A percentile compares a stretch with the other conserved stretches of the same genome.
phyloP scores from a whole-genome alignment of 306 rosid species.

The Arachis hypogaea region DNA sequence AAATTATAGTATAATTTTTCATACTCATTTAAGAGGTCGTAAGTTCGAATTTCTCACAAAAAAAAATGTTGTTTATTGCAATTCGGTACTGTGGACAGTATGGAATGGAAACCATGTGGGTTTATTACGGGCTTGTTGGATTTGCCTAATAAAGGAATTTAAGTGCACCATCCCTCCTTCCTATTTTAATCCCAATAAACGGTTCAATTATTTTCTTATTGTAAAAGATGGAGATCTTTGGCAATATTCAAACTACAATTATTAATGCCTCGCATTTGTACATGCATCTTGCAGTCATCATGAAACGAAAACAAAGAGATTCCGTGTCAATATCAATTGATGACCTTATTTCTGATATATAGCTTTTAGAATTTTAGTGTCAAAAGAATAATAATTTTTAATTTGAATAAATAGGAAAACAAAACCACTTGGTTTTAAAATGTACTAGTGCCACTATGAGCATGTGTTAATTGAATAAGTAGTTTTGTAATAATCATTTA shows the following conservation, averaged over 20 bases:
- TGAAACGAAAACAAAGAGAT: background rate
- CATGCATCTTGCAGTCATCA: background rate
- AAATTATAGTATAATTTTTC: no score
- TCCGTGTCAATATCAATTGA: background rate
- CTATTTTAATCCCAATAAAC: background rate
- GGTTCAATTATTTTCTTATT: background rate
- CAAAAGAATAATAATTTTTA: no score
- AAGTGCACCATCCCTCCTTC: background rate
- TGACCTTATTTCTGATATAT: background rate
- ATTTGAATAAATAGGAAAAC: background rate
- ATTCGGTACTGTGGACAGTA: constrained; percentile 26
- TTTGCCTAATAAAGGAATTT: constrained; percentile 16
- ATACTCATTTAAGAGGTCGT: no score
- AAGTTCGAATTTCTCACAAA: no score
- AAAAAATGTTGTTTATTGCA: constrained; percentile 33
- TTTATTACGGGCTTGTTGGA: background rate
- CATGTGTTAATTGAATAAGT: no score
- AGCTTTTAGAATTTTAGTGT: background rate
- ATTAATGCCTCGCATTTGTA: background rate
- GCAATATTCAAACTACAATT: constrained; percentile 6
- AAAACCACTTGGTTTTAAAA: no score
- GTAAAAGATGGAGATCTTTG: background rate
- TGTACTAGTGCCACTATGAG: no score
- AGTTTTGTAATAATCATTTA: no score
- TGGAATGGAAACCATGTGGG: background rate